Evolutionary conservation across 495 filamentous ascomycete genomes (phyloP), one percentile per base, ranked within the genome.

Genomic region (Pseudoneurospora amorphoporcata): DNA sequence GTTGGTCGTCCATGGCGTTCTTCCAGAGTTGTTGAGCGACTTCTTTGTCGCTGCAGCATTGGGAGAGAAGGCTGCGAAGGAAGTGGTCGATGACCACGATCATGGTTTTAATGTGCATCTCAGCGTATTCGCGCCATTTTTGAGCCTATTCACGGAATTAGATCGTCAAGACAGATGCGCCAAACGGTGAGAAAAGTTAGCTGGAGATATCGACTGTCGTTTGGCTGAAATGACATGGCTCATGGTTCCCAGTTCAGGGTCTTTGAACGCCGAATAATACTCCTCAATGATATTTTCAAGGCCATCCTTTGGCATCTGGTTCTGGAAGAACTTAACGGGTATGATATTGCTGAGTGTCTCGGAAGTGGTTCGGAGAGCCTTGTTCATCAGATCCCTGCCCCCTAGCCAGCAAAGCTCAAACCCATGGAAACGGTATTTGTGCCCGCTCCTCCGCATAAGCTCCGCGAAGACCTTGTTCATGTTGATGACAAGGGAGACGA

Each of bases 1-100:
- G 73, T 1, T 79, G 61, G 4, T 87, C 84, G 16, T 83, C 77
- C 4, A 90, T 71, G 0, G 82, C 71, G 0, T 78, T 75, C 19
- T 76, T 73, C 73, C 79, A 75, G 0, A 90, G 68, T 41, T 70
- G 17, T 3, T 45, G 43, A 45, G n/a, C 8, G 17, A 45, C 43
- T 45, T 45, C 43, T 19, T 45, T 45, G 43, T 45, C 43, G n/a
- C 43, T 45, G 43, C 43, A 45, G 8, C 43, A 45, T 16, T 45
- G 43, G 3, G 43, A 45, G 43, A 45, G 43, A 19, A 9, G n/a
- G 43, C 43, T 19, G 2, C 43, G 43, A 9, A 45, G 43, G 43
- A 9, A 45, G 1, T 45, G 42, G 8, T 45, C 42, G 43, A 45
- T 45, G n/a, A 45, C 43, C 3, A 45, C 43, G n/a, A 45, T 19